Base-by-base conservation (phyloP, 2,329 filamentous ascomycete genomes). In the Exutisphaerella laricina region DNA sequence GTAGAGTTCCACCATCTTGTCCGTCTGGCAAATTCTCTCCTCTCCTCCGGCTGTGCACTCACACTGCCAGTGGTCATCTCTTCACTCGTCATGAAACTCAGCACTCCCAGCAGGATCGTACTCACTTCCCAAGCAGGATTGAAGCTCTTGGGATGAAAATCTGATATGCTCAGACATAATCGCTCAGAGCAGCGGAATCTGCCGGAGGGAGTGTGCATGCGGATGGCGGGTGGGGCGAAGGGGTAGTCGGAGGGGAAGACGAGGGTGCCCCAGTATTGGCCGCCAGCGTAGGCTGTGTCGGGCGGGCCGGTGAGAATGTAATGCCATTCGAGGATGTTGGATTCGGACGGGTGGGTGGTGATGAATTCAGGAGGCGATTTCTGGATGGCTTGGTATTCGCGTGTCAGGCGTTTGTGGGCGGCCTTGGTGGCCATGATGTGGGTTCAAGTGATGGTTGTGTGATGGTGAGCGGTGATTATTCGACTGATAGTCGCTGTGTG, bases 111-210 rank as follows among this genome's bases (percentile, higher is more conserved):
- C 12, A 98, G 72, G 52, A 98, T 98, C 0, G 92, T 98, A 41
- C 85, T 90, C 5, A 98, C 92, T 61, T 95, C 90, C 92, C 92
- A 98, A 1, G 92, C 89, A 2, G 92, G 92, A 64, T 98, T 98
- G 73, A 97, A 98, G 20, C 85, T 90, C 66, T 94, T 94, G 3
- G 92, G 92, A 63, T 98, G 92, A 69, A 97, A 98, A 64, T 98
- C 92, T 58, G 84, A 90, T 59, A 98, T 98, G 61, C 86, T 94
- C 35, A 98, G 82, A 61, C 92, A 98, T 16, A 98, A 79, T 37
- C 92, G 80, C 10, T 88, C 89, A 1, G 85, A 92, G 2, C 89
- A 88, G 64, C 95, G 88, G 70, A 98, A 98, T 61, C 92, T 86
- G 46, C 92, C 92, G 9, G 84, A 90, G 1, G 92, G 92, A 0